Percentiles rank a stretch among this genome's conserved stretches.
Conservation (phyloP, 768 basidiomycete genomes). For the Tylopilus subfusipes region DNA sequence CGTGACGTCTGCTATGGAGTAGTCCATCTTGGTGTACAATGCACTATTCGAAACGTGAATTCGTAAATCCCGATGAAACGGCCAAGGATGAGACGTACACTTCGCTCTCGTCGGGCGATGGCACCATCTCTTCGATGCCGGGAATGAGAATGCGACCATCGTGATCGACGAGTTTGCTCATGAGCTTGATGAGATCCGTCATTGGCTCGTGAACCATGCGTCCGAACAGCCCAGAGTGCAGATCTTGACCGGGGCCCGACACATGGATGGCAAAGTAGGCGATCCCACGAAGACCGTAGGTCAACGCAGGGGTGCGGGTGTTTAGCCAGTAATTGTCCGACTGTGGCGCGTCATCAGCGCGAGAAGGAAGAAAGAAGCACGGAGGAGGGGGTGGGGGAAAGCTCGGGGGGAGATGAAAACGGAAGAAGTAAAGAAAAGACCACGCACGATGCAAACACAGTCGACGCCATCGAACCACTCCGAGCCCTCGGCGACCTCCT, state of each 20-base stretch:
- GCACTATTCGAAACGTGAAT: slow-evolving; percentile 35
- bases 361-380: background rate
- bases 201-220: slow-evolving; percentile 85
- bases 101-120: slow-evolving; percentile 69
- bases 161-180: slow-evolving; percentile 80
- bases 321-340: slow-evolving; percentile 96
- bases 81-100: slow-evolving; percentile 39
- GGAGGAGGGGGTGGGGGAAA: too few relatives aligned
- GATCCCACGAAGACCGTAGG: slow-evolving; percentile 87
- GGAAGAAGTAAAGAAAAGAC: background rate
- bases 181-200: slow-evolving; percentile 83
- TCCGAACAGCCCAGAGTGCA: slow-evolving; percentile 89
- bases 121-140: slow-evolving; percentile 83
- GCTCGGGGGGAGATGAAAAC: too few relatives aligned
- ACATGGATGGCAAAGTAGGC: slow-evolving; percentile 82
- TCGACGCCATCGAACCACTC: slow-evolving; percentile 85
- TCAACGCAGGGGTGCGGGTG: slow-evolving; percentile 72
- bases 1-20: slow-evolving; percentile 69
- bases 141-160: slow-evolving; percentile 84
- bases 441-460: slow-evolving; percentile 84
- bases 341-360: slow-evolving; percentile 31
- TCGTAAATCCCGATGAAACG: background rate
- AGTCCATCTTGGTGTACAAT: slow-evolving; percentile 74
- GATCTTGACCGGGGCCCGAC: slow-evolving; percentile 78
- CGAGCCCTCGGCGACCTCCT: slow-evolving; percentile 61